Evolutionary conservation across 2,329 filamentous ascomycete genomes (phyloP).

Genomic region (Trichoderma citrinoviride): DNA sequence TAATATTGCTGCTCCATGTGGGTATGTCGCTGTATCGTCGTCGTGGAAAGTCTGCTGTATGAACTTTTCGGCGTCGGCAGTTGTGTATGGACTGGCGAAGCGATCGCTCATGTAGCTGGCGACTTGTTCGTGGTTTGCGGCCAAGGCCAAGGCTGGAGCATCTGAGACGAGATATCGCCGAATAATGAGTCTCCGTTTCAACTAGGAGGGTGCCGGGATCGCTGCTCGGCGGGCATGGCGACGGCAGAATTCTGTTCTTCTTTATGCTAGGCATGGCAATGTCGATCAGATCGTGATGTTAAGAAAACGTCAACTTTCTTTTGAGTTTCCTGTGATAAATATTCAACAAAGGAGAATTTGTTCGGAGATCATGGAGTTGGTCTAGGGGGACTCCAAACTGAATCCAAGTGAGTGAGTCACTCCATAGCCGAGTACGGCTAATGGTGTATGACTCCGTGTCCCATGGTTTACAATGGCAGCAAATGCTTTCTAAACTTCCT

Average conservation of each 20-base stretch:
- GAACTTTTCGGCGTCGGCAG: conserved; percentile 40
- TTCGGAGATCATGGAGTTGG: background rate
- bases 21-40: conserved; percentile 27
- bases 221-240: conserved; percentile 26
- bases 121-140: conserved; percentile 42
- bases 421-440: background rate
- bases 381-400: background rate
- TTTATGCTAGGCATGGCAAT: background rate
- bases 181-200: conserved; percentile 39
- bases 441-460: background rate
- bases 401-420: background rate
- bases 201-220: conserved; percentile 33
- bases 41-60: conserved; percentile 28
- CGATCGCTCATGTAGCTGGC: conserved; percentile 41
- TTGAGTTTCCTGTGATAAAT: background rate
- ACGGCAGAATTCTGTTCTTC: conserved; percentile 11
- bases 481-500: background rate
- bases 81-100: conserved; percentile 48
- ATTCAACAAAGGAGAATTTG: background rate
- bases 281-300: background rate
- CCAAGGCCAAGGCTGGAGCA: conserved; percentile 34
- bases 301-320: background rate
- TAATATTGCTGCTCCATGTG: conserved; percentile 37
- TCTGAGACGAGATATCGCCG: conserved; percentile 43
- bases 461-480: background rate